These are phyloP conservation scores for Rhizodiscina lignyota DNA, from an alignment of 495 filamentous ascomycete species.

Conservation along the genomic window DNA sequence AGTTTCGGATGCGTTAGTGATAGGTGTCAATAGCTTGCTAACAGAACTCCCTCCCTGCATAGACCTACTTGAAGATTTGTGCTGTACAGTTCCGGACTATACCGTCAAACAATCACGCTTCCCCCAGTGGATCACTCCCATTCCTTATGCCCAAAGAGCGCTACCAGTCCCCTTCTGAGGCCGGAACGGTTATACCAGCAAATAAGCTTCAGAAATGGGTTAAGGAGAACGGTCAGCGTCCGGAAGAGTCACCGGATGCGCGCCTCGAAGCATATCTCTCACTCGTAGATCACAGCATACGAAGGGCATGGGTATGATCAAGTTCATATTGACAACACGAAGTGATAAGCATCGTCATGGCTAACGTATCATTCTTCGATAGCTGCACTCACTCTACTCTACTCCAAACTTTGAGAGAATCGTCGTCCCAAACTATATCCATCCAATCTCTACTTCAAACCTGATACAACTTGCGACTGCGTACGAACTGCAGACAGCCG, in stretches of 20 bases:
- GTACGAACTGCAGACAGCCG: slow-evolving; percentile 51
- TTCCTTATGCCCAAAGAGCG: slow-evolving; percentile 55
- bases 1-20: too few relatives aligned
- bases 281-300: slow-evolving; percentile 63
- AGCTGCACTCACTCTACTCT: slow-evolving; percentile 73
- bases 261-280: slow-evolving; percentile 66
- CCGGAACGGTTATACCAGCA: slow-evolving; percentile 38
- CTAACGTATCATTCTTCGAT: slow-evolving; percentile 43
- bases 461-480: slow-evolving; percentile 46
- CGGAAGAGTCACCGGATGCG: slow-evolving; percentile 35
- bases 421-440: slow-evolving; percentile 51
- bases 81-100: slow-evolving; percentile 50
- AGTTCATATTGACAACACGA: slow-evolving; percentile 67
- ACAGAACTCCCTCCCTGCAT: slow-evolving; percentile 4
- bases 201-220: slow-evolving; percentile 56
- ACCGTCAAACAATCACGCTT: slow-evolving; percentile 82
- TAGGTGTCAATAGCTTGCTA: not conserved
- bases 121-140: slow-evolving; percentile 70
- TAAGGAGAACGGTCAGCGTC: slow-evolving; percentile 29
- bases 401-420: slow-evolving; percentile 45
- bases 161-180: too few relatives aligned
- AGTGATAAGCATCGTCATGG: slow-evolving; percentile 65
- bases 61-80: slow-evolving; percentile 76
- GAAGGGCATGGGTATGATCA: slow-evolving; percentile 76
- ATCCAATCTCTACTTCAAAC: slow-evolving; percentile 39